Evolutionary conservation across 1,139 yeast species (phyloP), one percentile per base, ranked within the genome.

Genomic region (Candida glucosophila): DNA sequence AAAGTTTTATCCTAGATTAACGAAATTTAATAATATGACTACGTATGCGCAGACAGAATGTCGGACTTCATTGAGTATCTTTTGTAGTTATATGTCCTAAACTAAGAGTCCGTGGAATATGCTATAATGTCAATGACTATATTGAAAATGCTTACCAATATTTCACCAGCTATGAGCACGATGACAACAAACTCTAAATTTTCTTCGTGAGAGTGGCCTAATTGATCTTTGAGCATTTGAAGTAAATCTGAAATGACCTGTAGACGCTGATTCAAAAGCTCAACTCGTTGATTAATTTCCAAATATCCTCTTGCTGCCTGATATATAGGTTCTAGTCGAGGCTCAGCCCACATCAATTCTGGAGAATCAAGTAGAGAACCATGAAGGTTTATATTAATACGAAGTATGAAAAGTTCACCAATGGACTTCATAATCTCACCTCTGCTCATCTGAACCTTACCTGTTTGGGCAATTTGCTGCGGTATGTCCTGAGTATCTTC

Each of bases 301-400:
- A 88, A 57, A 49, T 90, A 90, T 1, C 96, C 95, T 47, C 97
- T 72, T 2, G 94, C 83, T 0, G 97, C 96, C 50, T 86, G 96
- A 52, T 90, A 90, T 29, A 88, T 86, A 1, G 98, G 98, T 49
- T 90, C 97, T 32, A 90, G 61, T 44, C 88, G 95, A 2, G 98
- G 98, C 47, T 90, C 97, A 0, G 95, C 77, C 98, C 98, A 90
- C 95, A 90, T 86, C 31, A 90, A 71, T 49, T 90, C 97, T 0
- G 98, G 98, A 2, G 95, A 82, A 49, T 90, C 98, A 35, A 90
- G 59, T 13, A 90, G 92, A 2, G 96, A 85, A 1, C 97, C 97
- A 55, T 90, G 97, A 34, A 90, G 61, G 46, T 90, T 90, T 38
- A 86, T 83, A 50, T 81, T 85, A 32, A 90, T 90, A 33, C 98